Evolutionary conservation across 116 monocot species (phyloP), one percentile per base, ranked within the genome.

Genomic region (Posidonia oceanica): DNA sequence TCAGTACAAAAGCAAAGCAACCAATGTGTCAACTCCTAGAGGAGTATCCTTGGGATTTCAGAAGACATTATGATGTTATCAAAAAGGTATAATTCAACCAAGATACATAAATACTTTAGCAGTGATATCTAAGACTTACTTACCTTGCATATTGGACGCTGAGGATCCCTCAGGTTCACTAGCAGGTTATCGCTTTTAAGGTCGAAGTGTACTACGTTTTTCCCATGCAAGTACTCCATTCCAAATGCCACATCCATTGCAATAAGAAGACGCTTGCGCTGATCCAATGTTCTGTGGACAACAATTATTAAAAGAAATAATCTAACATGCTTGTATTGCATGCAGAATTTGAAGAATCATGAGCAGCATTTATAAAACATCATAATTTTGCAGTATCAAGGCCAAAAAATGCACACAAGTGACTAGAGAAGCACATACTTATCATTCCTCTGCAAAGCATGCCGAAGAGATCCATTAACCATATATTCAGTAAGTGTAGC

Each of bases 71-170:
- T 42, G 42, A 42, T 42, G 42, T 4, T 42, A 5, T 8, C 4
- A 4, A 42, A 42, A 42, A 42, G 4, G 42, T 42, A 42, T 29
- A 29, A 29, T 4, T 42, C 8, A 8, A 3, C 42, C 42, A 42
- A 42, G 29, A 42, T 42, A 42, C 42, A 42, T 42, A 42, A 42
- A 42, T 8, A 5, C 42, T 42, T 29, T 29, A 29, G 42, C 8
- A 42, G 4, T 42, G 8, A 42, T 42, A 4, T 8, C 8, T 4
- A 42, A 42, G 42, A 42, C 42, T 8, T 42, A 42, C 42, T 36
- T 83, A 95, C 95, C 91, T 95, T 95, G 88, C 95, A 95, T 81
- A 95, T 91, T 53, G 95, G 95, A 39, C 95, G 88, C 22, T 95
- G 86, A 72, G 88, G 81, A 77, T 95, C 95, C 70, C 88, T 83